Evolutionary conservation across 2,329 filamentous ascomycete genomes (phyloP).

Genomic region (Tolypocladium capitatum): DNA sequence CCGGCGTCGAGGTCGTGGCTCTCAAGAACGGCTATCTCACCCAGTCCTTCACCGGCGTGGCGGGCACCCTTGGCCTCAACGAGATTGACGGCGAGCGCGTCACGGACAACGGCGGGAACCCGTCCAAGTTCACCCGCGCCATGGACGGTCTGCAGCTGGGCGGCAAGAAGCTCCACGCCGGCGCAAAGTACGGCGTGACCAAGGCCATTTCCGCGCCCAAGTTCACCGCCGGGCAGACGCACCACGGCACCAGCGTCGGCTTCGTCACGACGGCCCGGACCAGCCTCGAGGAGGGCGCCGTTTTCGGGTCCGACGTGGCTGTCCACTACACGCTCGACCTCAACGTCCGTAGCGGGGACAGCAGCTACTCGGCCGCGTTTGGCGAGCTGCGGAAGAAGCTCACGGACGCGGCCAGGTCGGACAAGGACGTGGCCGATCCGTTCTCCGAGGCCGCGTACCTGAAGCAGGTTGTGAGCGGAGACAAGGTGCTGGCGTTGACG

Average conservation of each 20-base stretch:
- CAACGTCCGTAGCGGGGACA: conserved; percentile 25
- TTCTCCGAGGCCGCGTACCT: conserved; percentile 39
- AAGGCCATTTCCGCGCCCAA: conserved; percentile 43
- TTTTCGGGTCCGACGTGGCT: conserved; percentile 41
- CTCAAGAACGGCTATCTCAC: conserved; percentile 49
- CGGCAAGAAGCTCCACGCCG: conserved; percentile 40
- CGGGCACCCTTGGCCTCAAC: conserved; percentile 45
- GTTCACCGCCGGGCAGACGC: conserved; percentile 25
- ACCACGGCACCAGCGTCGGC: conserved; percentile 45
- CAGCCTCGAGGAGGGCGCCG: conserved; percentile 30
- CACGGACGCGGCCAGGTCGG: conserved; percentile 30
- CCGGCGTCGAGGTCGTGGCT: conserved; percentile 25
- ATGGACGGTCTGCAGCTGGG: conserved; percentile 42
- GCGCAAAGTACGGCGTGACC: conserved; percentile 43
- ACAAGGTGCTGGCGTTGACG: conserved; percentile 41
- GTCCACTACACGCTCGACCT: conserved; percentile 45
- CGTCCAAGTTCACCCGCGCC: conserved; percentile 40
- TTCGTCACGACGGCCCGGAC: conserved; percentile 38
- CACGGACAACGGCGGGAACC: conserved; percentile 37
- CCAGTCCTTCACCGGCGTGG: conserved; percentile 46
- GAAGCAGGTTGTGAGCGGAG: conserved; percentile 38
- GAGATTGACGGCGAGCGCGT: conserved; percentile 46
- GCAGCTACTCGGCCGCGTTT: conserved; percentile 41
- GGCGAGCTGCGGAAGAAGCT: conserved; percentile 39
- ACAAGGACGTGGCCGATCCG: conserved; percentile 21